phyloP scores from a whole-genome alignment of 1,139 yeast species.

The Geotrichum citri-aurantii region DNA sequence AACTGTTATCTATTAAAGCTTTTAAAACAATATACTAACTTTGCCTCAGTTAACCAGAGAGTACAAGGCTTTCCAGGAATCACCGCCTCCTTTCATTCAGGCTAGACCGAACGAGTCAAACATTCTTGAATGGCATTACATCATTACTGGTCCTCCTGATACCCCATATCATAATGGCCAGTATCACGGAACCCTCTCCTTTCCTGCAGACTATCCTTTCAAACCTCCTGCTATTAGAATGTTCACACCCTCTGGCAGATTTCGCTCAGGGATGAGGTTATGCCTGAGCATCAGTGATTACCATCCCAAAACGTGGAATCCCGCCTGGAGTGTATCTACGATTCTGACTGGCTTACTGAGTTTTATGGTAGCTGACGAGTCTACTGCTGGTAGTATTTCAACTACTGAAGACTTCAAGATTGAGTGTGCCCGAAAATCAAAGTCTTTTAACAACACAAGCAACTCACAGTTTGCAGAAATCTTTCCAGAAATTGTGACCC shows the following conservation, averaged over 20 bases:
- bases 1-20: not conserved
- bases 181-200: constrained; percentile 78
- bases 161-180: constrained; percentile 85
- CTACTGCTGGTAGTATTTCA: constrained; percentile 16
- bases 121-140: constrained; percentile 73
- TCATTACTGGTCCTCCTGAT: constrained; percentile 79
- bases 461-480: constrained; percentile 9
- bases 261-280: constrained; percentile 68
- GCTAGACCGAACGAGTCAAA: constrained; percentile 84
- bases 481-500: constrained; percentile 13
- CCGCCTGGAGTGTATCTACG: constrained; percentile 89
- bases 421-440: constrained; percentile 7
- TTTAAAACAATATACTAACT: constrained; percentile 4
- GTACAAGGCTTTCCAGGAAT: constrained; percentile 63
- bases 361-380: constrained; percentile 52
- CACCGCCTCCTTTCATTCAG: constrained; percentile 72
- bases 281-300: constrained; percentile 88
- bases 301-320: constrained; percentile 93
- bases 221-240: constrained; percentile 88
- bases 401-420: constrained; percentile 4
- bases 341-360: constrained; percentile 78
- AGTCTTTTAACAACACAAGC: constrained; percentile 6
- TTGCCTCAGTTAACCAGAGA: constrained; percentile 55
- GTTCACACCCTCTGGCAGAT: constrained; percentile 74
- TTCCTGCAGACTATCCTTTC: constrained; percentile 85